A percentile compares a stretch with the other conserved stretches of the same genome.
Evolutionary conservation across 2,329 filamentous ascomycete genomes (phyloP).

Genomic region (Monilinia polystroma): DNA sequence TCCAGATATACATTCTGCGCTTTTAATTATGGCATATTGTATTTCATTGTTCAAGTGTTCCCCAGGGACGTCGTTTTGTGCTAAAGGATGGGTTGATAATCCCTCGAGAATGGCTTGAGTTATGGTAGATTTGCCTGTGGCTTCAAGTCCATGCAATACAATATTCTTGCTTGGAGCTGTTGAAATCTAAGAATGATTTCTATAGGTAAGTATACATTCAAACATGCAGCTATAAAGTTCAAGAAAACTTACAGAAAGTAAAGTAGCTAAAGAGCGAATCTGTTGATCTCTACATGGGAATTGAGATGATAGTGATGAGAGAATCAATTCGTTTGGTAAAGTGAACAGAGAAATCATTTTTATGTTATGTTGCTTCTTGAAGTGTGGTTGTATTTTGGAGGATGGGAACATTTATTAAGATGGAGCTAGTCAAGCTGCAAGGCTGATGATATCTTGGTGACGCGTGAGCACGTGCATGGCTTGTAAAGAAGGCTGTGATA

Average conservation of each 20-base stretch:
- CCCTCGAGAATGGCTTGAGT: slow-evolving; percentile 59
- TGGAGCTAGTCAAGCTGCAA: too few relatives aligned
- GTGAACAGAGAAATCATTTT: slow-evolving; percentile 48
- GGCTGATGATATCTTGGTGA: too few relatives aligned
- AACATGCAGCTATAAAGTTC: background rate
- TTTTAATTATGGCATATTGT: slow-evolving; percentile 63
- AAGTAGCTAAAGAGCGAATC: slow-evolving; percentile 56
- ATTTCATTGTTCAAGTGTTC: slow-evolving; percentile 49
- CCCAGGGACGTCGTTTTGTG: slow-evolving; percentile 55
- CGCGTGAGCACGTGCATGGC: too few relatives aligned
- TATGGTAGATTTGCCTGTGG: slow-evolving; percentile 81
- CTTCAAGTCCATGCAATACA: slow-evolving; percentile 79
- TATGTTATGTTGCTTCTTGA: background rate
- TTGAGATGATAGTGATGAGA: slow-evolving; percentile 47
- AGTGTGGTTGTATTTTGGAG: too few relatives aligned
- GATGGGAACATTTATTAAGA: too few relatives aligned
- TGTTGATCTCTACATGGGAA: slow-evolving; percentile 60
- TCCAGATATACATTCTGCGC: slow-evolving; percentile 73
- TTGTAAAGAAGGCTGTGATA: too few relatives aligned
- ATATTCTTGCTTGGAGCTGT: slow-evolving; percentile 50
- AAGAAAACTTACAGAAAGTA: slow-evolving; percentile 44
- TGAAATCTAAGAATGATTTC: slow-evolving; percentile 15
- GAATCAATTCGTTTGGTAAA: slow-evolving; percentile 53
- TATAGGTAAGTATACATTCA: slow-evolving; percentile 28
- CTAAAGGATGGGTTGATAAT: slow-evolving; percentile 48